A percentile compares a stretch with the other conserved stretches of the same genome.
phyloP scores from a whole-genome alignment of 2,329 filamentous ascomycete species.

The Penicillium nordicum region DNA sequence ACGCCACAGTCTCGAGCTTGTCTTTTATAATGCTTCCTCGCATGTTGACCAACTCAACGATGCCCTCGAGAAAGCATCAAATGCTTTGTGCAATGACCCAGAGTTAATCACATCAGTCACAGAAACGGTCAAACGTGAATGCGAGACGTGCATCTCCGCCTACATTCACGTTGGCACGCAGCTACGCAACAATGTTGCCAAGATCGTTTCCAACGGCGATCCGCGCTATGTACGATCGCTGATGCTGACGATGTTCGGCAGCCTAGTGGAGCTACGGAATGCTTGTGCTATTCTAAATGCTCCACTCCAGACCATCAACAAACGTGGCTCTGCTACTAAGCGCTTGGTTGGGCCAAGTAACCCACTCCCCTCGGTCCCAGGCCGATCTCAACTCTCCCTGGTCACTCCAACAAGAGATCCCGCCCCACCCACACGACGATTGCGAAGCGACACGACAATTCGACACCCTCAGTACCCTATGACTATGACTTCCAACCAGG shows the following conservation, averaged over 20 bases:
- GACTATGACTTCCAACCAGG: constrained; percentile 30
- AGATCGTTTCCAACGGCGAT: constrained; percentile 55
- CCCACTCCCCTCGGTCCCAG: constrained; percentile 23
- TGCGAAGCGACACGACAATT: constrained; percentile 52
- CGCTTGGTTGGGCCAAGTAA: constrained; percentile 32
- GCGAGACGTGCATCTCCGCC: constrained; percentile 48
- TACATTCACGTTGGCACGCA: constrained; percentile 51
- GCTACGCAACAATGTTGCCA: constrained; percentile 47
- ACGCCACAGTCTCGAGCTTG: constrained; percentile 53
- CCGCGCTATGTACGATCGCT: constrained; percentile 57
- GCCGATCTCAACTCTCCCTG: constrained; percentile 30
- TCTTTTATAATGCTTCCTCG: constrained; percentile 55
- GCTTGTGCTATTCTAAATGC: constrained; percentile 53
- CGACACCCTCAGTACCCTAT: constrained; percentile 41
- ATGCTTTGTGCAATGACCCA: constrained; percentile 49
- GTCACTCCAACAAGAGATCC: constrained; percentile 49
- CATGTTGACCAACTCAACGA: constrained; percentile 57
- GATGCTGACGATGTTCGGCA: constrained; percentile 57
- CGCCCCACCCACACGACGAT: constrained; percentile 42
- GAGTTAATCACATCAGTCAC: constrained; percentile 42
- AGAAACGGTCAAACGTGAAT: constrained; percentile 46
- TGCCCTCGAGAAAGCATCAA: constrained; percentile 50
- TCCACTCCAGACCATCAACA: constrained; percentile 31
- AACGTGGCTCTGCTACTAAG: constrained; percentile 27
- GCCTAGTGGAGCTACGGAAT: constrained; percentile 58